A percentile compares a stretch with the other conserved stretches of the same genome.
Conservation (phyloP, 192 early-diverging fungal species). For the Coemansia sp. region DNA sequence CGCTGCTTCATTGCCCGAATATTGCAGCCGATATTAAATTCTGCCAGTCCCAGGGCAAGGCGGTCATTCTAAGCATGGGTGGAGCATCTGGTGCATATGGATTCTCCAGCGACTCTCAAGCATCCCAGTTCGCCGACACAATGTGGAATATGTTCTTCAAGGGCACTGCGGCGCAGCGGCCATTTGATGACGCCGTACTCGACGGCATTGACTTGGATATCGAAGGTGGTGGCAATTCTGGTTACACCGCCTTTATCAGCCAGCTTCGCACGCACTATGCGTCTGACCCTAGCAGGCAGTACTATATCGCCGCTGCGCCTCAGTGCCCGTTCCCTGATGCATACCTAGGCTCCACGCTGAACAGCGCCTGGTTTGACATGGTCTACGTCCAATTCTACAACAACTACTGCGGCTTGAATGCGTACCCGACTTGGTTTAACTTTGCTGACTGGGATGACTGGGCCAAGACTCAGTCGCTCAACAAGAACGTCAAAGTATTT, state of each 20-base stretch:
- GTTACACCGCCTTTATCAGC: conserved; percentile 58
- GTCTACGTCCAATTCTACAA: conserved; percentile 74
- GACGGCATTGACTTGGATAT: conserved; percentile 69
- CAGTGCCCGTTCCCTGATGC: conserved; percentile 55
- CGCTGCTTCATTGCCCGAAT: conserved; percentile 60
- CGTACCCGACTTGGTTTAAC: conserved; percentile 55
- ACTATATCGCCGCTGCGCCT: conserved; percentile 62
- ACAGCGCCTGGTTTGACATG: conserved; percentile 66
- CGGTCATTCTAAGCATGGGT: conserved; percentile 66
- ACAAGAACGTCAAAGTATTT: conserved; percentile 60
- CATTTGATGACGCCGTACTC: conserved; percentile 62
- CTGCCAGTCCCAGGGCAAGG: conserved; percentile 69
- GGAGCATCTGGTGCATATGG: conserved; percentile 67
- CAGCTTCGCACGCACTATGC: conserved; percentile 55
- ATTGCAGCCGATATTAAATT: conserved; percentile 65
- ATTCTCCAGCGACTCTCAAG: conserved; percentile 53
- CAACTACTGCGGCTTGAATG: conserved; percentile 64
- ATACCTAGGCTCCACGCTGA: conserved; percentile 57
- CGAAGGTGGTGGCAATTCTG: conserved; percentile 52
- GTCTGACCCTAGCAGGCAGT: conserved; percentile 49
- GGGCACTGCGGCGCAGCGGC: conserved; percentile 58
- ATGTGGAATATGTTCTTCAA: conserved; percentile 66
- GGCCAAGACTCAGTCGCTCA: conserved; percentile 58
- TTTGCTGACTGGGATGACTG: conserved; percentile 67
- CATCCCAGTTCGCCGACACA: conserved; percentile 55